Conservation (phyloP, 805 yeast species). For the Teunomyces cretensis region DNA sequence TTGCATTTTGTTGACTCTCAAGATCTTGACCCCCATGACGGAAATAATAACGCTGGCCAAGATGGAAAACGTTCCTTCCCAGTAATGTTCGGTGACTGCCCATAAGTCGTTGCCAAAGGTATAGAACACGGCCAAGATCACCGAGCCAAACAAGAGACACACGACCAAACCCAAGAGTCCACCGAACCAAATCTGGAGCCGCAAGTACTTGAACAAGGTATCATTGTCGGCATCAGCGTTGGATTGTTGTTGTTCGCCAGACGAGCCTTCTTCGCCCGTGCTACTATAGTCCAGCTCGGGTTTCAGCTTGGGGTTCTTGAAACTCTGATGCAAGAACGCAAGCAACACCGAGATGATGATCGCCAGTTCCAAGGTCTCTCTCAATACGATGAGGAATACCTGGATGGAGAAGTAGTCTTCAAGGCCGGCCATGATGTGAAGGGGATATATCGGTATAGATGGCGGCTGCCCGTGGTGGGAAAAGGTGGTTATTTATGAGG, state of each 20-base stretch:
- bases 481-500: background rate
- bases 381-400: constrained; percentile 67
- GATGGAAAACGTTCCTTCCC: constrained; percentile 48
- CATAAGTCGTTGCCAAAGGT: constrained; percentile 44
- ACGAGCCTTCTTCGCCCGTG: background rate
- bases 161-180: constrained; percentile 39
- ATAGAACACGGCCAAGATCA: constrained; percentile 39
- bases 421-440: constrained; percentile 3
- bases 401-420: constrained; percentile 57
- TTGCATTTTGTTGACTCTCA: constrained; percentile 45
- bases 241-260: background rate
- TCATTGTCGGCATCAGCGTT: constrained; percentile 1
- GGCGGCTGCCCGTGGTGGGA: background rate
- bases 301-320: constrained; percentile 24
- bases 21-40: constrained; percentile 45
- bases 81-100: constrained; percentile 47
- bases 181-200: constrained; percentile 45
- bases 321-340: constrained; percentile 67
- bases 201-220: constrained; percentile 19
- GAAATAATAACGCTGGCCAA: constrained; percentile 46
- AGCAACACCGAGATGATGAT: constrained; percentile 70
- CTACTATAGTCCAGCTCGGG: background rate
- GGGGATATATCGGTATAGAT: background rate
- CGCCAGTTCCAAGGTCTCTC: constrained; percentile 78
- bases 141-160: constrained; percentile 41